Base-by-base conservation (phyloP, 768 basidiomycete genomes). In the Bullera alba region DNA sequence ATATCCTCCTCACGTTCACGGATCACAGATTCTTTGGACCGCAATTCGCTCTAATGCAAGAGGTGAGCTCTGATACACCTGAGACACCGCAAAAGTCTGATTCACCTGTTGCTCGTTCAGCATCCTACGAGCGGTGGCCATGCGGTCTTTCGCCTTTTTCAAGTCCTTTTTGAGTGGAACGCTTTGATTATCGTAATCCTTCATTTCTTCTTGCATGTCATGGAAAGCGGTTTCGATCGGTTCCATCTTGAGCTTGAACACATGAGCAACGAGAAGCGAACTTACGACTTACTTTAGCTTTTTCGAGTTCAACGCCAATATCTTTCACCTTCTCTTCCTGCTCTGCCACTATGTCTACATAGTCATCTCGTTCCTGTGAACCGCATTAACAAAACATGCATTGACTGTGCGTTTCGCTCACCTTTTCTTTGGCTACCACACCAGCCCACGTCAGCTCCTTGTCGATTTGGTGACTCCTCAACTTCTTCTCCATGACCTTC, bases 371-470 rank as follows among this genome's bases (percentile, higher is more conserved):
- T 52, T 4, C 63, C 71, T 39, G 77, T 5, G 15, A n/a, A 76
- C 32, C 69, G 60, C 32, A 73, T 50, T 45, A 41, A 27, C 14
- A 21, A 23, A 27, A 27, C n/a, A 19, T 27, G 28, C 21, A 21
- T 5, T 15, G 46, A 46, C n/a, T n/a, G n/a, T n/a, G n/a, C n/a
- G n/a, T n/a, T n/a, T n/a, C n/a, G 67, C 82, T 50, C 63, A 83
- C 86, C 42, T 75, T 71, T 69, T 86, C 78, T 67, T 91, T 90
- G 7, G 74, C 73, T 14, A 76, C 77, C 19, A 93, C 86, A 60
- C 86, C 84, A 14, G 88, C 80, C 91, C 92, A 95, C 2, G 88
- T 89, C 17, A 87, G 72, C 70, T 91, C 86, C 56, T 80, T 81
- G 76, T 85, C 84, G 44, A 88, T 74, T 28, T 83, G 81, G 29